Base-by-base conservation (phyloP, 116 monocot genomes). In the Trichopus zeylanicus region DNA sequence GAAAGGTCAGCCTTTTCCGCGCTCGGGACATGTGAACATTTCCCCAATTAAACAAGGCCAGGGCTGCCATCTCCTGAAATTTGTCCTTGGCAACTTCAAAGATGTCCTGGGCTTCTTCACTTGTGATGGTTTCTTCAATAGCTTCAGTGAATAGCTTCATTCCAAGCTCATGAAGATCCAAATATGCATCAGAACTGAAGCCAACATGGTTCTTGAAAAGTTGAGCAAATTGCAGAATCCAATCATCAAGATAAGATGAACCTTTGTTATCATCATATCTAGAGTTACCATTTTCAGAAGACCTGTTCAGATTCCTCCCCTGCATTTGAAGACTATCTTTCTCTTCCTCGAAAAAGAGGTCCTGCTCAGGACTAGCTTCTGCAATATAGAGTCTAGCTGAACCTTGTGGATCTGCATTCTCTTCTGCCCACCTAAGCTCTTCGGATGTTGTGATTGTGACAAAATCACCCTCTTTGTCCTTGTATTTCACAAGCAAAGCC, bases 391-490 rank as follows among this genome's bases (percentile, higher is more conserved):
- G 62, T 64, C 81, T 79, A 30, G 84, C 25, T 5, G 85, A 84
- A 29, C 84, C 75, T 38, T 70, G 70, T 37, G 87, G 80, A 28
- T 91, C 79, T 35, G 68, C 68, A 64, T 73, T 79, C 31, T 85
- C 84, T 57, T 80, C 77, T 11, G 87, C 91, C 87, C 81, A 97
- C 61, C 62, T 81, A 15, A 97, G 62, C 47, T 97, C 97, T 70
- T 97, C 84, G 11, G 74, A 39, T 10, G 81, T 75, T 46, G 84
- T 97, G 55, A 97, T 87, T 13, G 97, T 97, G 48, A 91, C 77
- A 54, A 97, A 72, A 56, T 97, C 97, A 6, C 97, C 97, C 29
- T 97, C 91, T 37, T 66, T 75, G 57, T 97, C 97, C 60, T 75
- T 91, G 60, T 85, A 91, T 42, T 97, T 97, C 18, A 91, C 67